Percentiles rank a stretch among this genome's conserved stretches.
These are phyloP conservation scores for Peterozyma toletana DNA, from an alignment of 805 yeast species.

Conservation along the genomic window DNA sequence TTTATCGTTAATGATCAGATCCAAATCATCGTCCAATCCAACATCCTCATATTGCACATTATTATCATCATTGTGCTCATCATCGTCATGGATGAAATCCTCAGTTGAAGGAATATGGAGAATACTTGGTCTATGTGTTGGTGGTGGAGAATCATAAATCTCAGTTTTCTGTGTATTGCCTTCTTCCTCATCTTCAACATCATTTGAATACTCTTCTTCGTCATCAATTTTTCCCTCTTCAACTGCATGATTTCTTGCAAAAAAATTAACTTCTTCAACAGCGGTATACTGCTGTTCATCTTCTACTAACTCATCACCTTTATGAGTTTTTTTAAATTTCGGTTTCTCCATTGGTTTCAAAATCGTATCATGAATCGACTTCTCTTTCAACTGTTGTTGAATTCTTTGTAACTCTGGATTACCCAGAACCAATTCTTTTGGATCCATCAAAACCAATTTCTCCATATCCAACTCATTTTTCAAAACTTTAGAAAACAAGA, in stretches of 20 bases:
- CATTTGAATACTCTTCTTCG: conserved; percentile 17
- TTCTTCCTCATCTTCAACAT: conserved; percentile 16
- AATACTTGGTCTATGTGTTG: conserved; percentile 1
- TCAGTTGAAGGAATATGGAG: neutral
- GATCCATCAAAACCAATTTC: conserved; percentile 56
- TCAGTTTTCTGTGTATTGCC: conserved; percentile 5
- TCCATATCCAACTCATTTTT: conserved; percentile 44
- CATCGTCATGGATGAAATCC: conserved; percentile 1
- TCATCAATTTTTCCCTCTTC: conserved; percentile 11
- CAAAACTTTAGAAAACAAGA: conserved; percentile 51
- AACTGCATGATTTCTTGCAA: conserved; percentile 18
- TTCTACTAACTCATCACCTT: conserved; percentile 81
- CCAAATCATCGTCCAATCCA: conserved; percentile 27
- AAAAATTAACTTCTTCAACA: conserved; percentile 13
- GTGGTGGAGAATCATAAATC: conserved; percentile 6
- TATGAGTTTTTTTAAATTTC: conserved; percentile 72
- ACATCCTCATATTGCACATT: conserved; percentile 11
- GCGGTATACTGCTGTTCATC: conserved; percentile 26
- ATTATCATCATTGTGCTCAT: neutral
- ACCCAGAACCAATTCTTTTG: conserved; percentile 53
- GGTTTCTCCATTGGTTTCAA: conserved; percentile 55
- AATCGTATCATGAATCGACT: conserved; percentile 62
- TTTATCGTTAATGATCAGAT: conserved; percentile 21
- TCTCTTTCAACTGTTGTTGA: conserved; percentile 65
- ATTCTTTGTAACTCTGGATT: conserved; percentile 68